These are phyloP conservation scores for Pseudogymnoascus sp. DNA, from an alignment of 2,329 filamentous ascomycete species.

Conservation along the genomic window DNA sequence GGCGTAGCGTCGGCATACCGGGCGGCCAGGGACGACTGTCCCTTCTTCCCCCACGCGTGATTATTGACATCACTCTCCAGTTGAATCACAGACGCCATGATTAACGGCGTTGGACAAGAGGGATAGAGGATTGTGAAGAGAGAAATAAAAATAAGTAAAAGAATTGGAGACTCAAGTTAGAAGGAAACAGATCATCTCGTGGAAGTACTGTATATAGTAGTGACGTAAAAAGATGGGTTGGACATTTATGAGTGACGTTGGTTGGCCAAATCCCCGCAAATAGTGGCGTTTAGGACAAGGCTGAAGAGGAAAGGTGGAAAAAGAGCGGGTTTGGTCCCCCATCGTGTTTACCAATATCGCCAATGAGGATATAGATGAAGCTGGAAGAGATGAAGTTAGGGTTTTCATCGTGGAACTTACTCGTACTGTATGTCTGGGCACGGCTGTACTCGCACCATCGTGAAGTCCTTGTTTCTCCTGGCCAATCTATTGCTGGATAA, in stretches of 20 bases:
- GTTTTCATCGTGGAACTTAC: background rate
- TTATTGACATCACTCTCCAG: conserved; percentile 45
- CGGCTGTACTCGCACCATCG: background rate
- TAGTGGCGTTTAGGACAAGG: conserved; percentile 5
- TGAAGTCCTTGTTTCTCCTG: background rate
- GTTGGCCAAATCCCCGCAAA: conserved; percentile 5
- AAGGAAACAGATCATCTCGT: background rate
- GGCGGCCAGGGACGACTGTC: conserved; percentile 58
- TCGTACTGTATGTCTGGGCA: background rate
- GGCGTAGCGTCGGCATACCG: conserved; percentile 58
- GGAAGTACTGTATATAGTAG: background rate
- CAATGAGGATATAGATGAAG: conserved; percentile 2
- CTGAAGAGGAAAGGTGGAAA: conserved; percentile 5
- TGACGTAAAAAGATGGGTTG: conserved; percentile 6
- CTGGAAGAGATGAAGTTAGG: background rate
- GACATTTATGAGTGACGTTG: conserved; percentile 6
- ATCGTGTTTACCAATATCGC: background rate
- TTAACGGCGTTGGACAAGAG: conserved; percentile 7
- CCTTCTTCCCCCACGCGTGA: conserved; percentile 66
- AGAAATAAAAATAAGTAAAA: background rate
- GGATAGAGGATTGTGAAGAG: conserved; percentile 16
- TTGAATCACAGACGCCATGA: conserved; percentile 35
- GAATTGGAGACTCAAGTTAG: background rate
- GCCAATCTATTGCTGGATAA: background rate
- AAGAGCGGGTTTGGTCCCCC: background rate